Conservation (phyloP, 768 basidiomycete genomes). For the Suillus plorans region DNA sequence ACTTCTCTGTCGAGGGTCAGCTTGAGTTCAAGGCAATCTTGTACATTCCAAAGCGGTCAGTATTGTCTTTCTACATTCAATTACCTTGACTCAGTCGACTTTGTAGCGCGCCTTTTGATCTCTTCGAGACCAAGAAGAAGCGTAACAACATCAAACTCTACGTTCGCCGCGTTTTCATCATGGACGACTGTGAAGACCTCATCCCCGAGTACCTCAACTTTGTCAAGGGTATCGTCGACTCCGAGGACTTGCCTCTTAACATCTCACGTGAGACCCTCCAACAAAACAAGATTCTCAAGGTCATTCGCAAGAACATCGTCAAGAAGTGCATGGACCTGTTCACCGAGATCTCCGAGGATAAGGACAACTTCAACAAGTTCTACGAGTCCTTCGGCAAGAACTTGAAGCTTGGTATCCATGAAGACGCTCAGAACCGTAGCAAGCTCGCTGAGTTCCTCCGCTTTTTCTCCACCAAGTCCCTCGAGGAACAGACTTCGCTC, state of each 20-base stretch:
- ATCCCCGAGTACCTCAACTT: conserved; percentile 99
- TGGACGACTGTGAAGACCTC: conserved; percentile 99
- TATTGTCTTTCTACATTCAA: neutral
- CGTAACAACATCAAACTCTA: conserved; percentile 99
- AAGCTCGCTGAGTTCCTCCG: conserved; percentile 99
- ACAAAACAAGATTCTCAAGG: conserved; percentile 99
- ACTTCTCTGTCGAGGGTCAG: conserved; percentile 99
- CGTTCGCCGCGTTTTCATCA: conserved; percentile 99
- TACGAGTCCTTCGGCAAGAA: conserved; percentile 99
- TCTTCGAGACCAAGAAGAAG: conserved; percentile 99
- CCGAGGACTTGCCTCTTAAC: conserved; percentile 99
- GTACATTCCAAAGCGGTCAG: conserved; percentile 92
- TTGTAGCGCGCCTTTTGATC: conserved; percentile 91
- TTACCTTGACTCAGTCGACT: conserved; percentile 9
- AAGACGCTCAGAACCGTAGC: conserved; percentile 97
- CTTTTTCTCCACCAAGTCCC: conserved; percentile 94
- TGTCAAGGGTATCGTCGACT: conserved; percentile 99
- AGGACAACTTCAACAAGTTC: conserved; percentile 97
- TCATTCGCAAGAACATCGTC: conserved; percentile 98
- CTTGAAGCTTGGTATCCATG: conserved; percentile 99
- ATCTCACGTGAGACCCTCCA: conserved; percentile 99
- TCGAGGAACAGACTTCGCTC: conserved; percentile 88
- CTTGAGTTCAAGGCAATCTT: conserved; percentile 99
- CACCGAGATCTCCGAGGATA: conserved; percentile 97
- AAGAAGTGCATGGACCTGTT: conserved; percentile 97